Evolutionary conservation across 495 filamentous ascomycete genomes (phyloP), one percentile per base, ranked within the genome.

Genomic region (Cercophora scortea): DNA sequence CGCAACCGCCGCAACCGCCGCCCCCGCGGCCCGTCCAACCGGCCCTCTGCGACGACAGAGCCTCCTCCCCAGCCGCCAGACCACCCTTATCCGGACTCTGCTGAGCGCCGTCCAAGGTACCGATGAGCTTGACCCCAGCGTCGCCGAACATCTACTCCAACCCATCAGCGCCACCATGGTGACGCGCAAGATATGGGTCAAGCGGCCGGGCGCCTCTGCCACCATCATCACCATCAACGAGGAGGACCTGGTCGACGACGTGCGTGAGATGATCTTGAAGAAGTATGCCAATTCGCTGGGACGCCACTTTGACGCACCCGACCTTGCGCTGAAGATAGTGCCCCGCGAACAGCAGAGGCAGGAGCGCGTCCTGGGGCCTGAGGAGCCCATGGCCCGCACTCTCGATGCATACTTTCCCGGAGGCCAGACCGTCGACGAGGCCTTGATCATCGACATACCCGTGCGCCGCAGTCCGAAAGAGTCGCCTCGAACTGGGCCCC

Each of bases 221-320:
- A 98, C 93, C 19, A 71, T 90, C 57, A 86, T 98, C 39, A 83
- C 86, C 43, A 87, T 94, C 56, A 76, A 81, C 53, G 87, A 92
- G 61, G 89, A 95, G 61, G 88, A 94, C 59, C 66, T 98, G 68
- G 93, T 97, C 16, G 93, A 98, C 62, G 94, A 96, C 71, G 84
- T 95, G 48, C 83, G 91, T 51, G 94, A 96, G 58, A 80, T 90
- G 78, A 90, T 97, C 25, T 72, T 98, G 57, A 81, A 80, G 57
- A 97, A 96, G 71, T 98, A 96, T 65, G 82, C 80, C 47, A 98
- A 98, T 68, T 92, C 90, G 8, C 72, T 98, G 32, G 94, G 92
- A 8, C 83, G 81, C 60, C 86, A 75, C 19, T 96, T 89, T 60
- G 93, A 98, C 71, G 75, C 93, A 13, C 94, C 93, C 17, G 93